A percentile compares a stretch with the other conserved stretches of the same genome.
phyloP scores from a whole-genome alignment of 1,139 yeast genomes.

The Groenewaldozyma auringiensis region DNA sequence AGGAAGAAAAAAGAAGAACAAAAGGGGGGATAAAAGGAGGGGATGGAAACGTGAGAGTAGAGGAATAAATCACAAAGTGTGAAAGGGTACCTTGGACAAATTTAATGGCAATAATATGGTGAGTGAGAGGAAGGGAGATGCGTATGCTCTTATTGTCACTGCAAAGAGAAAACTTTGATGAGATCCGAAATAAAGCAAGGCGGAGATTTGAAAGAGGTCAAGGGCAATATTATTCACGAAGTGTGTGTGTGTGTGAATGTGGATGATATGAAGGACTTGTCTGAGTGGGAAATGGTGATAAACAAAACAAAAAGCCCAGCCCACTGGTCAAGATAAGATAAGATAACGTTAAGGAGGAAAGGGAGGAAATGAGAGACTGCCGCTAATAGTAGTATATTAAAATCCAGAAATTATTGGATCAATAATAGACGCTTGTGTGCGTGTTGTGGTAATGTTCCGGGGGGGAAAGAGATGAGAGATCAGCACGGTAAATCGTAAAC shows the following conservation, averaged over 20 bases:
- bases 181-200: not conserved
- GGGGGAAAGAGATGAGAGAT: not conserved
- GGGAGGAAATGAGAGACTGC: not conserved
- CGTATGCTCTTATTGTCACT: not conserved
- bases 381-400: not conserved
- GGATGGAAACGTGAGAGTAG: not conserved
- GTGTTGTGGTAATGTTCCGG: not conserved
- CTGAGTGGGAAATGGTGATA: too few species aligned
- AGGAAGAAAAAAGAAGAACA: not conserved
- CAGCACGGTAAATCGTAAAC: not conserved
- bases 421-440: not conserved
- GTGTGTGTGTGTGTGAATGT: too few species aligned
- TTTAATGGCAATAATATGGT: not conserved
- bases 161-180: not conserved
- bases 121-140: too few species aligned
- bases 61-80: not conserved
- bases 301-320: not conserved
- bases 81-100: too few species aligned
- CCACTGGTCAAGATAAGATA: too few species aligned
- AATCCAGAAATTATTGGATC: not conserved
- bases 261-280: too few species aligned
- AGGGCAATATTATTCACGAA: too few species aligned
- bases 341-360: too few species aligned
- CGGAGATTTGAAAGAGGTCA: not conserved
- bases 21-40: not conserved